Evolutionary conservation across 2,329 filamentous ascomycete species (phyloP), one percentile per base, ranked within the genome.

Genomic region (Pseudogymnoascus verrucosus): DNA sequence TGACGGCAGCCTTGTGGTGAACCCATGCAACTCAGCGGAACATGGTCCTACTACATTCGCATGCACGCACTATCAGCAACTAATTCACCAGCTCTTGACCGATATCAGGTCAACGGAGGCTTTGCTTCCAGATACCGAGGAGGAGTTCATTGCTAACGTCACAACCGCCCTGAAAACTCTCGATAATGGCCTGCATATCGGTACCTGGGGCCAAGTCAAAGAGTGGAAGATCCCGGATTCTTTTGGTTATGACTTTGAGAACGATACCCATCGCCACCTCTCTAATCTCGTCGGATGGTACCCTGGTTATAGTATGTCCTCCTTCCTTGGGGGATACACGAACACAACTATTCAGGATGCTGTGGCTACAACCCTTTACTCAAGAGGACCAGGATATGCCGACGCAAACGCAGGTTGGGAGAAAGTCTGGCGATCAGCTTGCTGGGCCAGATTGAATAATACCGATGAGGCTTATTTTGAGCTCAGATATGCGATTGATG

Each of bases 11-110:
- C 75, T 84, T 2, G 82, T 85, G 0, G 82, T 81, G 1, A 84
- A 83, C 66, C 83, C 82, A 0, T 86, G 83, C 71, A 84, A 81
- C 63, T 82, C 79, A n/a, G 80, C 83, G 1, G 83, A 86, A 69
- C 81, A 82, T 40, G 82, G 83, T 0, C 77, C 78, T 1, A 79
- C 78, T 4, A 83, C 81, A 0, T 84, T 84, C 62, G 81, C 76
- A 6, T 84, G 82, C 67, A 73, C 80, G 5, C 80, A 84, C 67
- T 81, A 78, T 66, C 81, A 84, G 66, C 82, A 84, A 66, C 71
- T 82, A 10, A 76, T 84, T 16, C 74, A 76, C 64, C 62, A 65
- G n/a, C 39, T 68, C 31, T 66, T 68, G 37, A 47, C 37, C 12
- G 51, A 42, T 19, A 63, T 68, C 2, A 59, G 64, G 6, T 63